Conservation (phyloP, 306 rosid species). For the Quercus engelmannii region DNA sequence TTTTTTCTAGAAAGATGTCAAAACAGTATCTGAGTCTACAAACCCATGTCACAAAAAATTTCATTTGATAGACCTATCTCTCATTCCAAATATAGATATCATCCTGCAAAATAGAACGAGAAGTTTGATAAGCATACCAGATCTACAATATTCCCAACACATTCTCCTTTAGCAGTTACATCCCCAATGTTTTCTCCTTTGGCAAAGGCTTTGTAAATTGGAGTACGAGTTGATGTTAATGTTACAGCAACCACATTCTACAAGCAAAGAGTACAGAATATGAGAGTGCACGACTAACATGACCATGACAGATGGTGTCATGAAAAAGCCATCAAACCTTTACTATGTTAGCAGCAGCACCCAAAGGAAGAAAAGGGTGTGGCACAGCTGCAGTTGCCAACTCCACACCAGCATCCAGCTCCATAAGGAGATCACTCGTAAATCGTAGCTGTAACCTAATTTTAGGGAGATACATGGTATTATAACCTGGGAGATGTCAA, state of each 20-base stretch:
- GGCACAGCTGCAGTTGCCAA: slow-evolving; percentile 87
- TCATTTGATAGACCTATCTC: not conserved
- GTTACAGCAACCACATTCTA: slow-evolving; percentile 97
- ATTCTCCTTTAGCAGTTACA: slow-evolving; percentile 98
- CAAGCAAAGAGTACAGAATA: slow-evolving; percentile 24
- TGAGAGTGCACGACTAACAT: slow-evolving; percentile 20
- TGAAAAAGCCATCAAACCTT: slow-evolving; percentile 50
- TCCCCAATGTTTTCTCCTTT: slow-evolving; percentile 98
- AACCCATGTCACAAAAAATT: slow-evolving; percentile 4
- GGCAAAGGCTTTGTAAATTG: slow-evolving; percentile 98
- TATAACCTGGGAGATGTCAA: not conserved
- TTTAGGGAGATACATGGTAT: slow-evolving; percentile 16
- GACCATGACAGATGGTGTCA: not conserved
- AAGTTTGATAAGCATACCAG: slow-evolving; percentile 59
- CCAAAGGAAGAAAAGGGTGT: slow-evolving; percentile 92
- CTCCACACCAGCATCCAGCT: slow-evolving; percentile 93
- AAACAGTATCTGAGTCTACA: slow-evolving; percentile 10
- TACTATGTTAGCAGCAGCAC: slow-evolving; percentile 93
- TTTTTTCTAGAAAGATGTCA: too few species aligned
- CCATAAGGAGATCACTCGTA: slow-evolving; percentile 95
- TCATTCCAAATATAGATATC: not conserved
- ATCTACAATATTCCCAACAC: slow-evolving; percentile 94
- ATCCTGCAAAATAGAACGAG: slow-evolving; percentile 1
- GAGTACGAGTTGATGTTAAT: slow-evolving; percentile 95
- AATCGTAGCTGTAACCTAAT: slow-evolving; percentile 63